Conservation (phyloP, 331 rosid genomes). For the Malus hybrid region DNA sequence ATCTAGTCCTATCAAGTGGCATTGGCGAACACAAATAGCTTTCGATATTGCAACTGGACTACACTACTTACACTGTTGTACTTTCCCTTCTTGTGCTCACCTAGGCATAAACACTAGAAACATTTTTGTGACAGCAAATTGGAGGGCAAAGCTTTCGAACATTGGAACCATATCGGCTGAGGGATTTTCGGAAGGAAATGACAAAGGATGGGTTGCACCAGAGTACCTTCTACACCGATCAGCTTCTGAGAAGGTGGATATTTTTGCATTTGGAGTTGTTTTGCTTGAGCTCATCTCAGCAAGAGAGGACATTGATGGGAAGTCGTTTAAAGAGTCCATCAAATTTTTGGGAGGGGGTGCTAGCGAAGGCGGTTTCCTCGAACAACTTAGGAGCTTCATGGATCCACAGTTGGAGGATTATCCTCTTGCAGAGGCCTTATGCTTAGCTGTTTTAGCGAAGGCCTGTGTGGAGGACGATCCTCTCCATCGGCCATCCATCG, state of each 20-base stretch:
- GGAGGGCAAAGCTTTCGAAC: conserved; percentile 58
- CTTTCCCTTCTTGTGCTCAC: conserved; percentile 59
- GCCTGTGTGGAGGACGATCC: conserved; percentile 75
- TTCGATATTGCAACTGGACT: conserved; percentile 68
- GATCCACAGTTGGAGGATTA: conserved; percentile 52
- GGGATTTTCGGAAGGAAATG: conserved; percentile 5
- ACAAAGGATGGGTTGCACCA: conserved; percentile 34
- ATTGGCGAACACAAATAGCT: conserved; percentile 44
- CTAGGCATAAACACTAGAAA: conserved; percentile 37
- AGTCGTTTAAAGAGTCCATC: conserved; percentile 36
- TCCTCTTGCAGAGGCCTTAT: conserved; percentile 51
- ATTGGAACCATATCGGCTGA: conserved; percentile 25
- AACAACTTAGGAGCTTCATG: conserved; percentile 50
- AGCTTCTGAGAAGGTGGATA: conserved; percentile 44
- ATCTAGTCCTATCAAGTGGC: conserved; percentile 33
- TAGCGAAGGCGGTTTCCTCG: conserved; percentile 51
- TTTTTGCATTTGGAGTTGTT: conserved; percentile 62
- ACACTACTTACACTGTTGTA: conserved; percentile 55
- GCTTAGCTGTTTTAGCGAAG: conserved; percentile 56
- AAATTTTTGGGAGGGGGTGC: conserved; percentile 43
- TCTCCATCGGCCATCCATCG: conserved; percentile 49
- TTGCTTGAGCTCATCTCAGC: conserved; percentile 63
- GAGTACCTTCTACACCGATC: conserved; percentile 15
- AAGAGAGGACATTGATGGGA: conserved; percentile 41
- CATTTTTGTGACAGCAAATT: conserved; percentile 40